These are phyloP conservation scores for Fusarium palustre DNA, from an alignment of 2,329 filamentous ascomycete genomes.

Conservation along the genomic window DNA sequence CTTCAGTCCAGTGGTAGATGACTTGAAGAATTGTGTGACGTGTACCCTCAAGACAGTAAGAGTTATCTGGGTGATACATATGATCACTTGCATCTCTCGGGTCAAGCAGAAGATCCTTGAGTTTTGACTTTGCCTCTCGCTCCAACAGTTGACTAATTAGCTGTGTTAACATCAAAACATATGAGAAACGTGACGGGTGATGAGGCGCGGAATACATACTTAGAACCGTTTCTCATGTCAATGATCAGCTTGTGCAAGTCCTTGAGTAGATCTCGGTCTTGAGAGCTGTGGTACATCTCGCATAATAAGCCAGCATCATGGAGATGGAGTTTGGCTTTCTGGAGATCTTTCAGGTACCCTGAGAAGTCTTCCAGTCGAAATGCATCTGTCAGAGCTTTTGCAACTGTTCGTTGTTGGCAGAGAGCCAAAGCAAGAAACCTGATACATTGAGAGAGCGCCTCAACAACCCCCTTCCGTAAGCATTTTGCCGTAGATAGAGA, in stretches of 20 bases:
- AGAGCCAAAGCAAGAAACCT: neutral
- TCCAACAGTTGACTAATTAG: neutral
- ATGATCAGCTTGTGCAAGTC: neutral
- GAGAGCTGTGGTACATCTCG: neutral
- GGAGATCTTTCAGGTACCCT: neutral
- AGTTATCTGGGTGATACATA: neutral
- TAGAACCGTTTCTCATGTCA: neutral
- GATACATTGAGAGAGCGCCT: neutral
- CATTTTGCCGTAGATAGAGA: rapidly evolving
- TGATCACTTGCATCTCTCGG: neutral
- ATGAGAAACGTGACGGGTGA: too few species aligned
- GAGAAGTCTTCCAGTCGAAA: neutral
- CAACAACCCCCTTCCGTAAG: rapidly evolving
- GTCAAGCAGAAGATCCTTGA: neutral
- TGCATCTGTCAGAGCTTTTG: neutral
- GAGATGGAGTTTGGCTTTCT: rapidly evolving
- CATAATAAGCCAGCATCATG: neutral
- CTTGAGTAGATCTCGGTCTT: neutral
- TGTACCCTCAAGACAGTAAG: neutral
- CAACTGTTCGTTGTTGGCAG: neutral
- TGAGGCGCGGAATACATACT: neutral
- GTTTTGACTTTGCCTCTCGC: neutral
- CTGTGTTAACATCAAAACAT: rapidly evolving
- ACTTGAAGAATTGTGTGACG: neutral
- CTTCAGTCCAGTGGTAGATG: neutral